Base-by-base conservation (phyloP, 495 filamentous ascomycete genomes). In the Aspergillus coremiiformis region DNA sequence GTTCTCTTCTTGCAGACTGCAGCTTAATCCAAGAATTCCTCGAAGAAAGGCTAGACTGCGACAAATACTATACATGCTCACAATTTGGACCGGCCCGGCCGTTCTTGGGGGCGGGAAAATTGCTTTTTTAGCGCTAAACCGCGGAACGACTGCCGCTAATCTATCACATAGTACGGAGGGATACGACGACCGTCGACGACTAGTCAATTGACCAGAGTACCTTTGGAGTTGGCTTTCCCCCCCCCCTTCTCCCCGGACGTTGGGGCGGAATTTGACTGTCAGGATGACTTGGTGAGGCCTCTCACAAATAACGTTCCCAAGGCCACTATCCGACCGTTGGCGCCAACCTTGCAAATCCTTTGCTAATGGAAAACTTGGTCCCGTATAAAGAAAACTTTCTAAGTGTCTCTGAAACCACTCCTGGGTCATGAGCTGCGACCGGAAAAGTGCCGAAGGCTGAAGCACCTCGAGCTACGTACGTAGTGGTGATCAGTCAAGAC, bases 311-410 rank as follows among this genome's bases (percentile, higher is more conserved):
- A 20, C 26, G 9, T 20, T 47, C 15, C 8, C 6, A 21, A 17
- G 14, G 15, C 44, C 44, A 35, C 37, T 41, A 5, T 21, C 37
- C 37, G 37, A 17, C 37, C 44, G n/a, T 45, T 45, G 52, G 42
- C 44, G 48, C 44, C 51, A 54, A 52, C 43, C 47, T 47, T 51
- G 33, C 39, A 30, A 55, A 50, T 56, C 52, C 49, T 57, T 54
- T 44, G 45, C 49, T 47, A 43, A 44, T 29, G n/a, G 50, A 48
- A 26, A 53, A 30, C 24, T 4, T 14, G 26, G 30, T 47, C 33
- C 27, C 44, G 51, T 53, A 52, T 47, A 39, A 49, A 26, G 46
- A 44, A 47, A 27, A 41, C 8, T 8, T 27, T 8, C 4, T 10
- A 14, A 35, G 14, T n/a, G 32, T 35, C 32, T 35, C 32, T 35